A percentile compares a stretch with the other conserved stretches of the same genome.
Evolutionary conservation across 441 rosid genomes (phyloP).

Genomic region (Brassica balearica): DNA sequence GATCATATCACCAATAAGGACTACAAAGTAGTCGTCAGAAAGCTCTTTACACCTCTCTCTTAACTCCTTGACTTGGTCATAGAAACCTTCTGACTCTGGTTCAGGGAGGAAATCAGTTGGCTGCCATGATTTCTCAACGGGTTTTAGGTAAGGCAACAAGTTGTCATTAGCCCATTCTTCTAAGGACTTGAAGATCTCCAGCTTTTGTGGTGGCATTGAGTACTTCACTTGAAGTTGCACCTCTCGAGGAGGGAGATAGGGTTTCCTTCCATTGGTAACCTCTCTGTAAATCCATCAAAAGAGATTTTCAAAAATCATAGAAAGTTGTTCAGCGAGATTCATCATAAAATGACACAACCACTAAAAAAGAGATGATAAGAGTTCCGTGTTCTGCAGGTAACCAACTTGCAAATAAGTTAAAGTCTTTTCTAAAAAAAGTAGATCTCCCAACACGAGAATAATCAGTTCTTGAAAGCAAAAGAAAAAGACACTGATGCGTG

Average conservation of each 20-base stretch:
- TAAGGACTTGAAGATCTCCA: slow-evolving; percentile 57
- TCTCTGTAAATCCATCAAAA: slow-evolving; percentile 43
- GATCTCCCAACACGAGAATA: slow-evolving; percentile 31
- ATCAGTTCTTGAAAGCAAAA: slow-evolving; percentile 24
- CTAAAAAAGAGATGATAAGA: slow-evolving; percentile 19
- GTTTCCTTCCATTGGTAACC: slow-evolving; percentile 48
- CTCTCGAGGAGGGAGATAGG: slow-evolving; percentile 49
- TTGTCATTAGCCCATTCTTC: slow-evolving; percentile 61
- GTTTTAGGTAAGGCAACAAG: slow-evolving; percentile 50
- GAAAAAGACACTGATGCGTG: slow-evolving; percentile 20
- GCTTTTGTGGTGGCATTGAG: slow-evolving; percentile 60
- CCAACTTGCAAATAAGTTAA: slow-evolving; percentile 17
- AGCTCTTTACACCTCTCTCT: slow-evolving; percentile 54
- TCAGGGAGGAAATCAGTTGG: slow-evolving; percentile 53
- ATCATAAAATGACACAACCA: slow-evolving; percentile 20
- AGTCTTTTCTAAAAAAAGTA: background rate
- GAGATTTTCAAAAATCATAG: slow-evolving; percentile 2
- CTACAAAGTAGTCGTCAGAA: slow-evolving; percentile 57
- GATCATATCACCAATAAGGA: slow-evolving; percentile 64
- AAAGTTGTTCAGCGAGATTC: background rate
- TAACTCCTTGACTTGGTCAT: slow-evolving; percentile 58
- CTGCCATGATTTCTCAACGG: slow-evolving; percentile 63
- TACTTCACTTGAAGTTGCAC: slow-evolving; percentile 57
- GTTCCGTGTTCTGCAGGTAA: slow-evolving; percentile 20
- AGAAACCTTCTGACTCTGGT: slow-evolving; percentile 57